These are phyloP conservation scores for Trichoderma endophyticum DNA, from an alignment of 2,329 filamentous ascomycete genomes.

Conservation along the genomic window DNA sequence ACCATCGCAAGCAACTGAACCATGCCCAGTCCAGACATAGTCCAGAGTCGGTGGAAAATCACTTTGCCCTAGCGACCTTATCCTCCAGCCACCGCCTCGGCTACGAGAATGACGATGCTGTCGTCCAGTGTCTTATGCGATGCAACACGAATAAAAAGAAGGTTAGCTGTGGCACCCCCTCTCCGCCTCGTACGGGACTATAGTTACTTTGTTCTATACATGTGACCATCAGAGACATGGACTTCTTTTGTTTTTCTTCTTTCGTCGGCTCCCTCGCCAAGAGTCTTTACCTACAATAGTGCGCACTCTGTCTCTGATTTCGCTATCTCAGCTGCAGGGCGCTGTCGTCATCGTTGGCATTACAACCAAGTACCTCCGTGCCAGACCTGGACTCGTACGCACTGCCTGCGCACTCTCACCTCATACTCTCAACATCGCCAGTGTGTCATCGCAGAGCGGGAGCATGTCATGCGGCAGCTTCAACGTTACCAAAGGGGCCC, in stretches of 20 bases:
- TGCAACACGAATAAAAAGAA: not conserved
- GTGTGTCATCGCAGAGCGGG: not conserved
- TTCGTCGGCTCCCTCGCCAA: slow-evolving; percentile 3
- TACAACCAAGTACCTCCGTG: not conserved
- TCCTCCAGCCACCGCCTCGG: slow-evolving; percentile 6
- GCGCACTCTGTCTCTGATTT: not conserved
- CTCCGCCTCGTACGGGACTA: not conserved
- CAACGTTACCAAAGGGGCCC: not conserved
- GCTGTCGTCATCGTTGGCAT: not conserved
- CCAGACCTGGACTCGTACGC: not conserved
- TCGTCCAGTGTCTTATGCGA: not conserved
- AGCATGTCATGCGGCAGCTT: not conserved
- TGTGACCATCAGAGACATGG: not conserved
- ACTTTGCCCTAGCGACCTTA: not conserved
- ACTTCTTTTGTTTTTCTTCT: not conserved
- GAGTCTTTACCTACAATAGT: not conserved
- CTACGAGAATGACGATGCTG: slow-evolving; percentile 1
- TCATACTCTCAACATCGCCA: not conserved
- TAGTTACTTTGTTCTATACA: not conserved
- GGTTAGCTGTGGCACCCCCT: slow-evolving; percentile 2
- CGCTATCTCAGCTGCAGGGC: not conserved
- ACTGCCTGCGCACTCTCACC: not conserved
- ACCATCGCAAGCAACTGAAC: not conserved
- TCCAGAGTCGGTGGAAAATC: not conserved
- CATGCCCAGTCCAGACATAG: not conserved